These are phyloP conservation scores for Sequoiadendron giganteum DNA, from an alignment of 75 land plant genomes.

Conservation along the genomic window DNA sequence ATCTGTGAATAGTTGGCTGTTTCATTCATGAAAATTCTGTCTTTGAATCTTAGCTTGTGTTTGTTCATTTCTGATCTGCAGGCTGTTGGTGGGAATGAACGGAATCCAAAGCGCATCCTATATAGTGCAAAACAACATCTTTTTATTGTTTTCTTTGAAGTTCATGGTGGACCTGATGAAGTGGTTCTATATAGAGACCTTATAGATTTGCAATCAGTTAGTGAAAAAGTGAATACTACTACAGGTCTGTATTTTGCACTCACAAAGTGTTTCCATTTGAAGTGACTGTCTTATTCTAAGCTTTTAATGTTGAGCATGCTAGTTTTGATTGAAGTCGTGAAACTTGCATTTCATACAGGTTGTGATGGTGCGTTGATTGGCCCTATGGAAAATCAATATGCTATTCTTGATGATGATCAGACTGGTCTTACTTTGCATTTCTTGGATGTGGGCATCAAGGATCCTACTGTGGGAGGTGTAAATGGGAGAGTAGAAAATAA, in stretches of 20 bases:
- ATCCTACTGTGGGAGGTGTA: slow-evolving; percentile 10
- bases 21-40: neutral
- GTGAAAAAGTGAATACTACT: slow-evolving; percentile 65
- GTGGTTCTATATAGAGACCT: slow-evolving; percentile 91
- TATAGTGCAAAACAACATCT: slow-evolving; percentile 87
- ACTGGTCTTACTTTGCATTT: slow-evolving; percentile 64
- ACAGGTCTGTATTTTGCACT: slow-evolving; percentile 54
- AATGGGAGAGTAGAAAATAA: slow-evolving; percentile 28
- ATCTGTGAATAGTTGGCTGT: neutral
- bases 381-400: slow-evolving; percentile 79
- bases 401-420: slow-evolving; percentile 89
- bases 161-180: slow-evolving; percentile 64
- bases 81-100: slow-evolving; percentile 88
- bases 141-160: slow-evolving; percentile 89
- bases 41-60: neutral
- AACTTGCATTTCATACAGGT: slow-evolving; percentile 44
- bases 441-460: slow-evolving; percentile 41
- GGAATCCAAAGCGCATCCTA: slow-evolving; percentile 60
- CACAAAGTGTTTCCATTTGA: neutral
- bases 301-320: neutral
- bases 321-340: neutral
- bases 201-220: slow-evolving; percentile 51
- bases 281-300: neutral
- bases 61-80: slow-evolving; percentile 27
- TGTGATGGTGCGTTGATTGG: slow-evolving; percentile 96